phyloP scores from a whole-genome alignment of 345 rosid genomes.

The Melaleuca quinquenervia region DNA sequence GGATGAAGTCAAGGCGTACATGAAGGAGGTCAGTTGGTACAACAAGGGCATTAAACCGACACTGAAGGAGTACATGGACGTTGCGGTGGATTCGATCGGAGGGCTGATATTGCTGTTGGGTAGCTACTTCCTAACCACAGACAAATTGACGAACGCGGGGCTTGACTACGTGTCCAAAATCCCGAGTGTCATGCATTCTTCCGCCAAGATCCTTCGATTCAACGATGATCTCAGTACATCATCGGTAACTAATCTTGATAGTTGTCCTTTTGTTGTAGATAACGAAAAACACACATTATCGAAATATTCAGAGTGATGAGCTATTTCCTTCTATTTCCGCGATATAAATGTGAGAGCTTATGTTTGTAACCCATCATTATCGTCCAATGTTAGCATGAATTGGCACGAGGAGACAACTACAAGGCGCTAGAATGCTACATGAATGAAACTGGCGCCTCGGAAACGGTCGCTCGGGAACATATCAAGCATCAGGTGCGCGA shows the following conservation, averaged over 20 bases:
- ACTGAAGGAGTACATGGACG: constrained; percentile 1
- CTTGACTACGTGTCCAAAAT: background rate
- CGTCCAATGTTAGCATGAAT: background rate
- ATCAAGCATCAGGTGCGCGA: background rate
- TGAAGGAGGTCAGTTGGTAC: constrained; percentile 5
- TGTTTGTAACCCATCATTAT: background rate
- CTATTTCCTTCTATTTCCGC: background rate
- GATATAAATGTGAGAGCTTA: background rate
- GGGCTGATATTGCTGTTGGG: background rate
- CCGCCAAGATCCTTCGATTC: background rate
- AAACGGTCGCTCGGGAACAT: background rate
- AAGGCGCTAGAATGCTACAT: constrained; percentile 8
- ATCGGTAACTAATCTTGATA: background rate
- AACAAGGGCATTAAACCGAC: constrained; percentile 1
- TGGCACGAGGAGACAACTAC: constrained; percentile 1
- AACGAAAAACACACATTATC: background rate
- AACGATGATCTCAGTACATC: constrained; percentile 7
- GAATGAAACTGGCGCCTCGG: constrained; percentile 4
- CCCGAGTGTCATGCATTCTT: background rate
- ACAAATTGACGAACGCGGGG: background rate
- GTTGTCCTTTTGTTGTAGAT: background rate
- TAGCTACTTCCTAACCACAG: background rate
- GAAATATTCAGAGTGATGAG: background rate
- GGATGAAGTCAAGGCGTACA: background rate
- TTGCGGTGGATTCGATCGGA: background rate